These are phyloP conservation scores for Phenoliferia sp. DNA, from an alignment of 1,284 basidiomycete species.

Conservation along the genomic window DNA sequence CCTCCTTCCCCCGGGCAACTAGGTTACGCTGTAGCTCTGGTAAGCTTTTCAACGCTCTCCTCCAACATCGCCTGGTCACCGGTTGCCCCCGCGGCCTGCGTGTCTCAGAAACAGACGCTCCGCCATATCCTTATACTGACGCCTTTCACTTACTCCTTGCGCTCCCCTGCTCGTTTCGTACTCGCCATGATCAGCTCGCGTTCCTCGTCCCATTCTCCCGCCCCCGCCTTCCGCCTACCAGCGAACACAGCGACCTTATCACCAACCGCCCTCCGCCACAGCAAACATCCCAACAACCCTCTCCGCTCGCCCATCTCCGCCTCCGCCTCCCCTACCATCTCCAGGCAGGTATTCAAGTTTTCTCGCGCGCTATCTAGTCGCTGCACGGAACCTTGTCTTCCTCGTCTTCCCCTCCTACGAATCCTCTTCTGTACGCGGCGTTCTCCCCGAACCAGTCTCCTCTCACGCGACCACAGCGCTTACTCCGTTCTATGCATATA, in stretches of 20 bases:
- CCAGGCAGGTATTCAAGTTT: not conserved
- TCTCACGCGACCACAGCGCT: not conserved
- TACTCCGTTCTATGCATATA: not conserved
- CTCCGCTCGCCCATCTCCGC: not conserved
- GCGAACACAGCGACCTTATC: not conserved
- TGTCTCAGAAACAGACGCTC: too few species aligned
- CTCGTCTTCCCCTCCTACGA: not conserved
- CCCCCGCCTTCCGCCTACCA: not conserved
- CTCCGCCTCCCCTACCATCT: not conserved
- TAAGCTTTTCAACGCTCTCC: too few species aligned
- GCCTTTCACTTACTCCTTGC: too few species aligned
- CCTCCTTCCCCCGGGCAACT: too few species aligned
- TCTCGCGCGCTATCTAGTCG: not conserved
- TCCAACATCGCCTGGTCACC: too few species aligned
- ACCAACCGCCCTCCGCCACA: too few species aligned
- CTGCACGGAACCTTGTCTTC: not conserved
- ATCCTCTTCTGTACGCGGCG: not conserved
- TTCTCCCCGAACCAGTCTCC: not conserved
- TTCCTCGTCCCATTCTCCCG: not conserved
- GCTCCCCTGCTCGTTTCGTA: too few species aligned
- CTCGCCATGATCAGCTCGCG: not conserved
- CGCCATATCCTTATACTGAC: too few species aligned
- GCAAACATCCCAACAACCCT: not conserved
- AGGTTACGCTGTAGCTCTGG: too few species aligned
- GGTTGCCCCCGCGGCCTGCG: too few species aligned